Conservation (phyloP, 768 basidiomycete genomes). For the Terana coerulea region DNA sequence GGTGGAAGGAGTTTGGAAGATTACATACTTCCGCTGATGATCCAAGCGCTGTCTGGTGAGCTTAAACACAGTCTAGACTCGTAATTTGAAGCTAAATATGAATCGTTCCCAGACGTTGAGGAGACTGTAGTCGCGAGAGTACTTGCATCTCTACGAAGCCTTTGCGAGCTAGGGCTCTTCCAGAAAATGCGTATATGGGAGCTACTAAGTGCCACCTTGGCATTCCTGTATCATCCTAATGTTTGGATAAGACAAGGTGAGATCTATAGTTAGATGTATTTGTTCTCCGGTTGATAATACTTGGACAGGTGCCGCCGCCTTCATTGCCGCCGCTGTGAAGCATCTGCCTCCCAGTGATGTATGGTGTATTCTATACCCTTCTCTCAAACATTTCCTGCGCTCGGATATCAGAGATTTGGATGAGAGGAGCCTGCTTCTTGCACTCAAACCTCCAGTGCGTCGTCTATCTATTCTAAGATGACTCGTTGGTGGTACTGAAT, state of each 20-base stretch:
- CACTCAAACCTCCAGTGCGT: conserved; percentile 77
- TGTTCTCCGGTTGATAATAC: neutral
- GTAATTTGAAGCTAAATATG: conserved; percentile 10
- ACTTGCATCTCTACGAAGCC: conserved; percentile 77
- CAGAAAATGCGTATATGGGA: conserved; percentile 98
- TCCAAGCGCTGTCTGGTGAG: conserved; percentile 88
- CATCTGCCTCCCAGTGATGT: conserved; percentile 84
- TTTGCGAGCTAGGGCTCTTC: conserved; percentile 88
- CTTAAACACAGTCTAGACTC: neutral
- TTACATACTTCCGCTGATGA: conserved; percentile 95
- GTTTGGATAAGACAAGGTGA: conserved; percentile 94
- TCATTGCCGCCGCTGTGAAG: conserved; percentile 82
- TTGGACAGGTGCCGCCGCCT: conserved; percentile 70
- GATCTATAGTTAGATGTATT: neutral
- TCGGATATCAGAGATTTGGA: conserved; percentile 77
- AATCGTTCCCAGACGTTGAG: conserved; percentile 70
- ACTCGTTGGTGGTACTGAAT: no score
- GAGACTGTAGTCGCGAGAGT: conserved; percentile 93
- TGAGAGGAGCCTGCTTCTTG: conserved; percentile 68
- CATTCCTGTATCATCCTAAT: conserved; percentile 94
- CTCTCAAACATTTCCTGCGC: conserved; percentile 78
- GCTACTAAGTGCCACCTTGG: conserved; percentile 80
- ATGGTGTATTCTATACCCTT: conserved; percentile 97
- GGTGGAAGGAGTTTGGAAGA: conserved; percentile 91
- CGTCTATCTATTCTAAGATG: neutral